Base-by-base conservation (phyloP, 1,284 basidiomycete genomes). In the Crocinoboletus sp. region DNA sequence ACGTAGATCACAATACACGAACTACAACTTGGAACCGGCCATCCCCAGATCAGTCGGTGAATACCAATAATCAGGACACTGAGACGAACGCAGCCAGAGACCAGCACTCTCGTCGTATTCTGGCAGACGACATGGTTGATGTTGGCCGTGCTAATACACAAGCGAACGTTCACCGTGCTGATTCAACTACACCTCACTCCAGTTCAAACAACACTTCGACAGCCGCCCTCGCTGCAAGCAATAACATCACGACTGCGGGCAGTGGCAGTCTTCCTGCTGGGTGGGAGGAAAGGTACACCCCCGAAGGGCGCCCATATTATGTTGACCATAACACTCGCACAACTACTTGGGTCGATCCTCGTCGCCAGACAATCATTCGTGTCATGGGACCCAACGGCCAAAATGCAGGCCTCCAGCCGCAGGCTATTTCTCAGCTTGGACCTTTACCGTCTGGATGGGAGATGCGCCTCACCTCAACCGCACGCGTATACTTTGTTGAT, bases 241-340 rank as follows among this genome's bases (percentile, higher is more conserved):
- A 71, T 15, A 74, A 74, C 48, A 63, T 77, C 9, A 92, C 92
- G 4, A 88, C 86, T 11, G 78, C 84, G 33, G 91, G 90, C 7
- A 72, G 78, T 2, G 92, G 92, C 0, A 84, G 82, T 42, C 74
- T 96, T 23, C 93, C 93, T 1, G 82, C 90, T 49, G 94, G 93
- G 4, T 96, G 93, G 93, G 93, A 96, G 63, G 94, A 97, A 69
- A 80, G 93, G 35, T 93, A 92, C 69, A 95, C 94, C 4, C 90
- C 93, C 2, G 93, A 95, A 68, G 92, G 93, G 7, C 78, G 93
- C 39, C 88, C 93, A 2, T 96, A 96, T 69, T 95, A 93, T 69
- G 92, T 95, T 27, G 90, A 93, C 63, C 91, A 94, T 70, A 93
- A 93, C 64, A 94, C 92, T 11, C 82, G 94, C 32, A 94, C 93